Conservation (phyloP, 306 rosid genomes). For the Fagus crenata region DNA sequence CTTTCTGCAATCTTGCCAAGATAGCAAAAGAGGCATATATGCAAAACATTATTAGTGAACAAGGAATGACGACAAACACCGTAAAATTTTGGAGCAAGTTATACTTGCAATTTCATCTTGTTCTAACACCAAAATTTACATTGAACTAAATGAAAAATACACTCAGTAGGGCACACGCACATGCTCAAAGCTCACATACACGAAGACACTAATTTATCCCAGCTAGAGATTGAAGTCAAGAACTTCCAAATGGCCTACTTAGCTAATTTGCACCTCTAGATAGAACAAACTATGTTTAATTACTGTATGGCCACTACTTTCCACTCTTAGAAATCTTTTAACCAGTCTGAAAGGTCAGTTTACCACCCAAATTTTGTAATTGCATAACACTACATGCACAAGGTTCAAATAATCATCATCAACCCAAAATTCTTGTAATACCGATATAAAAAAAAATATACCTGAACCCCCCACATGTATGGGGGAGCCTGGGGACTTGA, state of each 20-base stretch:
- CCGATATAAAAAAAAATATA: constrained; percentile 24
- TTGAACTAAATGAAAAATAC: not conserved
- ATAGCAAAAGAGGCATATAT: not conserved
- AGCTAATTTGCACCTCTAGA: not conserved
- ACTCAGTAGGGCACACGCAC: not conserved
- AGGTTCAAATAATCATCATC: constrained; percentile 7
- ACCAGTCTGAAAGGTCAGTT: not conserved
- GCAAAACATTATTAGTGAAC: not conserved
- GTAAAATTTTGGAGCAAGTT: not conserved
- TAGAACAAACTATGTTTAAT: not conserved
- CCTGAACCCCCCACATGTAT: constrained; percentile 99
- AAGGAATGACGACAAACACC: not conserved
- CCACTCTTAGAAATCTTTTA: not conserved
- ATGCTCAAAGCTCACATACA: not conserved
- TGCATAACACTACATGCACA: constrained; percentile 5
- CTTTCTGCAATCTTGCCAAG: constrained; percentile 8
- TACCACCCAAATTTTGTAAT: not conserved
- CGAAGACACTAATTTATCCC: not conserved
- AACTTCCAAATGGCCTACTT: not conserved
- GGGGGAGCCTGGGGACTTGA: constrained; percentile 96
- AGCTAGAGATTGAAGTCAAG: not conserved
- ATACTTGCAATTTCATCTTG: not conserved
- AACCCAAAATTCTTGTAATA: not conserved
- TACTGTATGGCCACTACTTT: not conserved
- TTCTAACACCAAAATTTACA: not conserved